Evolutionary conservation across 1,284 basidiomycete genomes (phyloP).

Genomic region (Ganoderma sinense): DNA sequence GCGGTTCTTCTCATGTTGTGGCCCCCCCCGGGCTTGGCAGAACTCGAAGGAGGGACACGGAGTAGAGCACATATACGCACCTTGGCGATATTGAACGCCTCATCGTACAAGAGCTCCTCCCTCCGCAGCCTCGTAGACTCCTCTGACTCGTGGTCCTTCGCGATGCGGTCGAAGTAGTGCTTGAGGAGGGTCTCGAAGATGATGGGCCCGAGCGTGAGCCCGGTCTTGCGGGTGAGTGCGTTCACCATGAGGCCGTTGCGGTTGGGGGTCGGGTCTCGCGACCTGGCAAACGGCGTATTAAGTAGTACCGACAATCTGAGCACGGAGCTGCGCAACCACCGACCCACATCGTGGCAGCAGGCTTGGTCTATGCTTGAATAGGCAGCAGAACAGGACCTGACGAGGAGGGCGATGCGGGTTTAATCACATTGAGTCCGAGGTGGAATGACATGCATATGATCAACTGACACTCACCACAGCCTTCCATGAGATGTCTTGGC

Average conservation of each 20-base stretch:
- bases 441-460: conserved; percentile 5
- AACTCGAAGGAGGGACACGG: not conserved
- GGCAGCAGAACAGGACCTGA: not conserved
- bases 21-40: not conserved
- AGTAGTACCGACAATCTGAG: not conserved
- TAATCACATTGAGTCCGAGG: not conserved
- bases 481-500: not conserved
- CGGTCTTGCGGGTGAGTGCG: conserved; percentile 64
- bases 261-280: not conserved
- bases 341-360: not conserved
- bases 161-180: conserved; percentile 79
- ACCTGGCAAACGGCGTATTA: not conserved
- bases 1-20: not conserved
- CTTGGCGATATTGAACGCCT: conserved; percentile 84
- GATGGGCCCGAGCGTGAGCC: conserved; percentile 75
- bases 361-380: not conserved
- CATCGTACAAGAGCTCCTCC: conserved; percentile 85
- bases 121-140: conserved; percentile 60
- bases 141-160: conserved; percentile 48
- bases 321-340: not conserved
- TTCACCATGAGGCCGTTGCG: conserved; percentile 44
- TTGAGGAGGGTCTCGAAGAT: conserved; percentile 82
- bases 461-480: conserved; percentile 7
- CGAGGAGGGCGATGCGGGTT: not conserved
- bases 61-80: conserved; percentile 44